A percentile compares a stretch with the other conserved stretches of the same genome.
These are phyloP conservation scores for Angophora floribunda DNA, from an alignment of 345 rosid species.

Conservation along the genomic window DNA sequence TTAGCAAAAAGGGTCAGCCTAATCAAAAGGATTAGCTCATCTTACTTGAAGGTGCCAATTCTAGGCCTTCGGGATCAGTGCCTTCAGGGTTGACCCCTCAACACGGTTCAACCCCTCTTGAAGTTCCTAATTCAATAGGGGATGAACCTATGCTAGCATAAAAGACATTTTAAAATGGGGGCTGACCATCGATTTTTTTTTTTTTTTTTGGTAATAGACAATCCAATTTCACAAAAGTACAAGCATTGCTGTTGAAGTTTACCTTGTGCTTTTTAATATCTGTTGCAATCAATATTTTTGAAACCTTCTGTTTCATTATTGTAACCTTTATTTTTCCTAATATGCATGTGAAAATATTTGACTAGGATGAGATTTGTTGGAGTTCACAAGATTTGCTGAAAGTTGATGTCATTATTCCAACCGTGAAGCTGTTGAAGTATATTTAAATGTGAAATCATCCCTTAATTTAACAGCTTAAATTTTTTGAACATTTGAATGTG, in stretches of 20 bases:
- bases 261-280: neutral
- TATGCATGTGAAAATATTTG: neutral
- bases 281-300: neutral
- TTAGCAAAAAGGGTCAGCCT: neutral
- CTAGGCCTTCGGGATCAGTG: neutral
- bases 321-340: neutral
- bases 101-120: neutral
- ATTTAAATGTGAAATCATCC: neutral
- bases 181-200: neutral
- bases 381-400: neutral
- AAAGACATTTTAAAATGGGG: neutral
- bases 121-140: neutral
- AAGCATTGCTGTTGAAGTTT: neutral
- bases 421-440: neutral
- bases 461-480: neutral
- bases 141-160: neutral
- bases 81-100: neutral
- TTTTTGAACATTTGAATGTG: neutral
- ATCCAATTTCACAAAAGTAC: neutral
- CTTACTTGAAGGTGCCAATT: neutral
- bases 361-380: neutral
- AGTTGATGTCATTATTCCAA: neutral
- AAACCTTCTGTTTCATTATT: neutral
- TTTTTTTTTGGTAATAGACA: neutral
- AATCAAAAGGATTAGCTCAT: neutral